Conservation (phyloP, 345 rosid species). For the Zanthoxylum bungeanum region DNA sequence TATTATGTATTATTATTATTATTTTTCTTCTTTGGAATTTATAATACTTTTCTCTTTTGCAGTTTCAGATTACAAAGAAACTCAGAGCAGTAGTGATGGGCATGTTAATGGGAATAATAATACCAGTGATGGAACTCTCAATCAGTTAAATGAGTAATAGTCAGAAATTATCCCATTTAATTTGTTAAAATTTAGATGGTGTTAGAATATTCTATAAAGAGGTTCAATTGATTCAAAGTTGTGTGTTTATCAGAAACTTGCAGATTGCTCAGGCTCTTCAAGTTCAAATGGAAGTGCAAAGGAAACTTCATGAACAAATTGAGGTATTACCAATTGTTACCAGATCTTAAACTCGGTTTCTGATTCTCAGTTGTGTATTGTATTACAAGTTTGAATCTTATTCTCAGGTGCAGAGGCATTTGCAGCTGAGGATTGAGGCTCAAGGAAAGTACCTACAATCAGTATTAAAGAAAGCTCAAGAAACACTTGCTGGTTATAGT, state of each 20-base stretch:
- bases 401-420: slow-evolving; percentile 84
- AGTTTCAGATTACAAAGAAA: slow-evolving; percentile 52
- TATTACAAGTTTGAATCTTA: slow-evolving; percentile 6
- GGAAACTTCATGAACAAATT: slow-evolving; percentile 88
- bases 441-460: slow-evolving; percentile 93
- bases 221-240: slow-evolving; percentile 6
- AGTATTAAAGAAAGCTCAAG: slow-evolving; percentile 83
- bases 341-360: not conserved
- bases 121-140: slow-evolving; percentile 32
- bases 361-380: slow-evolving; percentile 1
- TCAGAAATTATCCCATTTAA: slow-evolving; percentile 3
- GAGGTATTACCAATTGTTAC: slow-evolving; percentile 51
- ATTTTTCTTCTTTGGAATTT: slow-evolving; percentile 5
- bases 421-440: slow-evolving; percentile 95
- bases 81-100: slow-evolving; percentile 31
- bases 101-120: slow-evolving; percentile 19
- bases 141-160: slow-evolving; percentile 61
- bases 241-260: slow-evolving; percentile 46
- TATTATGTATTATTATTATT: not conserved
- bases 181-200: slow-evolving; percentile 12
- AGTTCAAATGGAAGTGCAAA: slow-evolving; percentile 93
- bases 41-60: slow-evolving; percentile 20
- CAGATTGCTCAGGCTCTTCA: slow-evolving; percentile 79
- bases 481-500: slow-evolving; percentile 72
- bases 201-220: not conserved